Evolutionary conservation across 768 basidiomycete species (phyloP).

Genomic region (Psilocybe cubensis): DNA sequence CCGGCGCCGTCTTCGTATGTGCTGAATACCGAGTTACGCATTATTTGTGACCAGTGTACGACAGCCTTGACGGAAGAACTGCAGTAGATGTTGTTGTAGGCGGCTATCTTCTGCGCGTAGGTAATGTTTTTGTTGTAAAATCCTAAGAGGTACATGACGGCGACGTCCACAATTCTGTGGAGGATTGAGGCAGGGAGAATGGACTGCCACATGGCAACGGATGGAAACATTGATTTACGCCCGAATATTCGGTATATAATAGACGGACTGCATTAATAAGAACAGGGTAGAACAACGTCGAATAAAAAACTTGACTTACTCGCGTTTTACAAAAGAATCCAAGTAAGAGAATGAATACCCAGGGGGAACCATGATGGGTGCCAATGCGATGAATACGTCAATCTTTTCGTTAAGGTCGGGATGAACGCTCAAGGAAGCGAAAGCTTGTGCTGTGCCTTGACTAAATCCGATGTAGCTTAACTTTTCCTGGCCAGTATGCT

Average conservation of each 20-base stretch:
- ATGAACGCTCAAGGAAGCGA: slow-evolving; percentile 81
- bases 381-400: slow-evolving; percentile 76
- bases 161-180: slow-evolving; percentile 12
- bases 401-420: slow-evolving; percentile 75
- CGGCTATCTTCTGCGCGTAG: slow-evolving; percentile 16
- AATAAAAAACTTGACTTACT: slow-evolving; percentile 7
- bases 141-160: slow-evolving; percentile 13
- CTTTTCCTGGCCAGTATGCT: slow-evolving; percentile 7
- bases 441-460: slow-evolving; percentile 79
- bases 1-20: slow-evolving; percentile 7
- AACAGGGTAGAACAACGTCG: neutral
- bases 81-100: slow-evolving; percentile 21
- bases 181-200: slow-evolving; percentile 18
- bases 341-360: slow-evolving; percentile 15
- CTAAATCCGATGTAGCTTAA: slow-evolving; percentile 53
- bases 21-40: slow-evolving; percentile 18
- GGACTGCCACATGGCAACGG: slow-evolving; percentile 16
- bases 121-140: slow-evolving; percentile 19
- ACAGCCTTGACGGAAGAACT: slow-evolving; percentile 23
- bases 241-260: slow-evolving; percentile 17
- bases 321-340: slow-evolving; percentile 13
- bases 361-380: slow-evolving; percentile 20
- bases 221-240: slow-evolving; percentile 15
- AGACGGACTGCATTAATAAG: slow-evolving; percentile 11
- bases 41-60: slow-evolving; percentile 24